Percentiles rank a stretch among this genome's conserved stretches.
Evolutionary conservation across 2,329 filamentous ascomycete species (phyloP).

Genomic region (Laburnicola sp.): DNA sequence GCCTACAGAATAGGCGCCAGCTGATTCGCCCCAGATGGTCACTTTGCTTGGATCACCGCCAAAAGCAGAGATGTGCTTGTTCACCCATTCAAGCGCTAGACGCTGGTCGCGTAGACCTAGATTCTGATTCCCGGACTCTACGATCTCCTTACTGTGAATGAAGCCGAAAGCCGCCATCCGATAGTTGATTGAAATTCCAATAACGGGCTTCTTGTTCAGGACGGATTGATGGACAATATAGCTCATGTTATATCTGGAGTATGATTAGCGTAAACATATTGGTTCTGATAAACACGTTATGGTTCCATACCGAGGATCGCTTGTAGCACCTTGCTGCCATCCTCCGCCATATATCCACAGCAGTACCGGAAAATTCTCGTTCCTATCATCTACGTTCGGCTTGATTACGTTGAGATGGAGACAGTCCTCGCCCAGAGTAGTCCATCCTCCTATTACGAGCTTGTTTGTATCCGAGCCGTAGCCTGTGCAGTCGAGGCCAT

Average conservation of each 20-base stretch:
- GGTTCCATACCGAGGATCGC: slow-evolving; percentile 31
- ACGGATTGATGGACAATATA: slow-evolving; percentile 38
- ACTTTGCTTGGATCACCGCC: slow-evolving; percentile 62
- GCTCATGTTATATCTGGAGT: slow-evolving; percentile 33
- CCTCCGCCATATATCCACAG: slow-evolving; percentile 43
- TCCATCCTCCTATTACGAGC: slow-evolving; percentile 28
- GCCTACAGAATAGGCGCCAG: slow-evolving; percentile 62
- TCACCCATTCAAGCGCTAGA: slow-evolving; percentile 62
- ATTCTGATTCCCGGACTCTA: slow-evolving; percentile 43
- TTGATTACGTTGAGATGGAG: slow-evolving; percentile 45
- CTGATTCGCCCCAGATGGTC: slow-evolving; percentile 63
- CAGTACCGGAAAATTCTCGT: slow-evolving; percentile 26
- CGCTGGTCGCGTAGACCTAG: slow-evolving; percentile 66
- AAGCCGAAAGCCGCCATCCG: slow-evolving; percentile 56
- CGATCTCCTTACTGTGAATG: slow-evolving; percentile 48
- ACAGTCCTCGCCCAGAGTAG: slow-evolving; percentile 49
- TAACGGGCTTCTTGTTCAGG: slow-evolving; percentile 34
- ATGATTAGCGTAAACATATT: neutral
- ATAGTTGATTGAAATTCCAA: slow-evolving; percentile 51
- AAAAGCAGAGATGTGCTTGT: slow-evolving; percentile 57
- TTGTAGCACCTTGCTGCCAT: slow-evolving; percentile 38
- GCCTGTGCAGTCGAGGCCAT: slow-evolving; percentile 33
- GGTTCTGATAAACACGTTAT: neutral
- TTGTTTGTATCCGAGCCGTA: slow-evolving; percentile 32
- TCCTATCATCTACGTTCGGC: slow-evolving; percentile 21